Evolutionary conservation across 2,329 filamentous ascomycete genomes (phyloP), one percentile per base, ranked within the genome.

Genomic region (Sarocladiaceae sp.): DNA sequence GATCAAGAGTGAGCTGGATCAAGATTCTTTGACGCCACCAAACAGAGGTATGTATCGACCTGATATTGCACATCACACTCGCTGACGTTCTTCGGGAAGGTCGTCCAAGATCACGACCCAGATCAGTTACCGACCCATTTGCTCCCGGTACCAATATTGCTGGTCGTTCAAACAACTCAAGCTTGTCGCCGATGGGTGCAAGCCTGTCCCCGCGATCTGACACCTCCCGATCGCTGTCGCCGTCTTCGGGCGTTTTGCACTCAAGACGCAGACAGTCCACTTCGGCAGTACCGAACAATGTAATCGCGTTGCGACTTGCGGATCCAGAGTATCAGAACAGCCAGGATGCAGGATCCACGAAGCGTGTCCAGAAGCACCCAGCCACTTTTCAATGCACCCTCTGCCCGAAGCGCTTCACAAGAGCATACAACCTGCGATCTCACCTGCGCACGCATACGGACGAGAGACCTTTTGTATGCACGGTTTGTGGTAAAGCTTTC

Each of bases 391-490:
- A 97, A 59, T 98, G 93, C 62, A 86, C 69, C 9, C 71, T 97
- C 7, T 98, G 93, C 55, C 90, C 93, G 0, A 98, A 98, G 65
- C 82, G 88, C 13, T 98, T 98, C 59, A 98, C 93, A 0, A 80
- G 93, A 46, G 93, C 93, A 0, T 98, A 98, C 67, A 98, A 98
- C 58, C 69, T 98, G 45, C 86, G 93, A 12, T 97, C 91, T 33
- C 93, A 98, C 67, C 67, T 97, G 48, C 85, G 93, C 37, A 98
- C 93, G 0, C 93, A 98, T 60, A 98, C 93, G 0, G 93, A 98
- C 57, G 93, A 98, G 69, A 80, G 93, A 39, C 93, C 93, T 0
- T 98, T 97, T 58, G 91, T 97, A 3, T 98, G 93, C 60, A 96
- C 88, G 0, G 88, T 97, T 7, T 98, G 93, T 55, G 88, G 88